Evolutionary conservation across 768 basidiomycete genomes (phyloP).

Genomic region (Mycena latifolia): DNA sequence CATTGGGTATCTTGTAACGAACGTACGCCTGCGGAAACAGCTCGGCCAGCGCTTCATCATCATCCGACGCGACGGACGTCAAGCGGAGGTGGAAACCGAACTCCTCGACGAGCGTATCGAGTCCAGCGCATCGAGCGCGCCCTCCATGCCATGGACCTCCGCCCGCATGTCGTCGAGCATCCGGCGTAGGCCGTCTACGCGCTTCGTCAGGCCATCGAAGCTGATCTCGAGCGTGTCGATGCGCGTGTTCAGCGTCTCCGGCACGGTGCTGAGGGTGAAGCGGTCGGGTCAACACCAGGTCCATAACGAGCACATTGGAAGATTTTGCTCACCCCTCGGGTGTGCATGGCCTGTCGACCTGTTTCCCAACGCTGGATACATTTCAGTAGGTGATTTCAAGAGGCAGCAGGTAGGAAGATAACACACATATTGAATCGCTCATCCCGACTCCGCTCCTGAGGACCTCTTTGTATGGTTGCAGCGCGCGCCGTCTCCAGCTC

Average conservation of each 20-base stretch:
- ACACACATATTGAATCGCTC: no score
- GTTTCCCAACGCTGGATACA: not conserved
- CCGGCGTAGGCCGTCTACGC: slow-evolving; percentile 11
- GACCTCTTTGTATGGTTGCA: not conserved
- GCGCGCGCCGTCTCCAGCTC: not conserved
- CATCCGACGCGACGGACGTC: no score
- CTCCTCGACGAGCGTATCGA: slow-evolving; percentile 51
- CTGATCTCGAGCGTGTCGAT: slow-evolving; percentile 23
- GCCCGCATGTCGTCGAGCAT: slow-evolving; percentile 7
- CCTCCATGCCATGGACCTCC: slow-evolving; percentile 14
- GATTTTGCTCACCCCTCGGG: not conserved
- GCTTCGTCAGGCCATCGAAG: slow-evolving; percentile 13
- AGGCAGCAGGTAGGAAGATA: no score
- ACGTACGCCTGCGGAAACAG: no score
- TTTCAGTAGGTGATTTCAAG: no score
- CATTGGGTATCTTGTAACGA: no score
- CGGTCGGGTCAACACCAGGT: not conserved
- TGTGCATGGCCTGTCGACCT: not conserved
- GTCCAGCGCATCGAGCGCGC: slow-evolving; percentile 9
- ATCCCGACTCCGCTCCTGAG: not conserved
- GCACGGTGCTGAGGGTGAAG: not conserved
- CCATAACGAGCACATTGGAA: not conserved
- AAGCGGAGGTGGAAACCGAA: not conserved
- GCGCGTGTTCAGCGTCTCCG: slow-evolving; percentile 12
- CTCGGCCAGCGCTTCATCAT: no score